Conservation (phyloP, 257 asterid genomes). For the Coffea eugenioides region DNA sequence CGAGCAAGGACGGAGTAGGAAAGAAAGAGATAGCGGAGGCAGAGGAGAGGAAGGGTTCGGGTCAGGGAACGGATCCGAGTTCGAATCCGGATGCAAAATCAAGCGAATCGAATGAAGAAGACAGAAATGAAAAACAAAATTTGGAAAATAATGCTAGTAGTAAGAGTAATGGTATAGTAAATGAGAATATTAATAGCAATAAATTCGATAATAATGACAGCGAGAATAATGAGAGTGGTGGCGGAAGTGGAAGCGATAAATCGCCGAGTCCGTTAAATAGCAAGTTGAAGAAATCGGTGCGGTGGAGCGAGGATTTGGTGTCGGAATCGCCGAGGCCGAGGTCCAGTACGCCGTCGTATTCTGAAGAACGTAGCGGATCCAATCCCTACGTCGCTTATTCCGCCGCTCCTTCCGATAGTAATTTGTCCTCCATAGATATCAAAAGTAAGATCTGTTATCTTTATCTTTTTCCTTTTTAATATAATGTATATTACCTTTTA, state of each 20-base stretch:
- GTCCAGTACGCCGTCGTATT: conserved; percentile 20
- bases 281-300: conserved; percentile 69
- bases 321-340: conserved; percentile 57
- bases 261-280: conserved; percentile 33
- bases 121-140: conserved; percentile 27
- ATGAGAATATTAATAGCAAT: conserved; percentile 31
- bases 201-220: conserved; percentile 20
- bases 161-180: conserved; percentile 15
- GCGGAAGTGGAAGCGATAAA: conserved; percentile 17
- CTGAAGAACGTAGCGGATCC: conserved; percentile 44
- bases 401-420: conserved; percentile 39
- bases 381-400: conserved; percentile 67
- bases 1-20: conserved; percentile 25
- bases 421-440: conserved; percentile 60
- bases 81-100: conserved; percentile 38
- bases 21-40: conserved; percentile 37
- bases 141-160: conserved; percentile 8
- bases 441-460: conserved; percentile 46
- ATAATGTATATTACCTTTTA: background rate
- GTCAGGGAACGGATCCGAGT: conserved; percentile 39
- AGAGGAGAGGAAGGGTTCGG: conserved; percentile 29
- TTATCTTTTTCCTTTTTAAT: background rate
- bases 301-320: conserved; percentile 79
- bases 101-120: conserved; percentile 20
- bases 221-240: conserved; percentile 15